Conservation (phyloP, 129 eudicot species). For the Apium graveolens region DNA sequence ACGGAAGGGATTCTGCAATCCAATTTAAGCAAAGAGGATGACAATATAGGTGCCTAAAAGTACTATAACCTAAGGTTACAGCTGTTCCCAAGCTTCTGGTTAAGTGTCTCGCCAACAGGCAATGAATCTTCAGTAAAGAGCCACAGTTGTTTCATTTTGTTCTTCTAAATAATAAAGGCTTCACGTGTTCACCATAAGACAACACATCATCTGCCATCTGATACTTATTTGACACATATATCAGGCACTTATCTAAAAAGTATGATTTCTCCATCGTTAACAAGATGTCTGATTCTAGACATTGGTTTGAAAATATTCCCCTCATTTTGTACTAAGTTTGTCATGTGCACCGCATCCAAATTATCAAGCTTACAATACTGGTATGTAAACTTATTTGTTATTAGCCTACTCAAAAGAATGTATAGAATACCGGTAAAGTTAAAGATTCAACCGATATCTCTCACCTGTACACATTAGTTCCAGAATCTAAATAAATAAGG, state of each 20-base stretch:
- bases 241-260: not conserved
- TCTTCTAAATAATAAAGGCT: not conserved
- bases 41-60: not conserved
- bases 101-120: not conserved
- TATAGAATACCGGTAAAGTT: not conserved
- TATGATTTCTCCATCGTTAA: not conserved
- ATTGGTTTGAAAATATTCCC: not conserved
- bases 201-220: not conserved
- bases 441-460: not conserved
- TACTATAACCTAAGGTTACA: not conserved
- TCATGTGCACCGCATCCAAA: not conserved
- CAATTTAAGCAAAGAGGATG: not conserved
- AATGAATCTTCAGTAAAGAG: not conserved
- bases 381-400: not conserved
- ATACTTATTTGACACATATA: not conserved
- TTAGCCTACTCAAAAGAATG: not conserved
- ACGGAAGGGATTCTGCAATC: not conserved
- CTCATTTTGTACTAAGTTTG: not conserved
- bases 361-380: not conserved
- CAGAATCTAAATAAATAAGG: not conserved
- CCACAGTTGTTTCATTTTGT: not conserved
- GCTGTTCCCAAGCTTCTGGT: not conserved
- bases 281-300: conserved; percentile 6
- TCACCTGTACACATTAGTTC: not conserved
- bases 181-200: not conserved